Percentiles rank a stretch among this genome's conserved stretches.
phyloP scores from a whole-genome alignment of 768 basidiomycete species.

The Strobilomyces echinocephalus region DNA sequence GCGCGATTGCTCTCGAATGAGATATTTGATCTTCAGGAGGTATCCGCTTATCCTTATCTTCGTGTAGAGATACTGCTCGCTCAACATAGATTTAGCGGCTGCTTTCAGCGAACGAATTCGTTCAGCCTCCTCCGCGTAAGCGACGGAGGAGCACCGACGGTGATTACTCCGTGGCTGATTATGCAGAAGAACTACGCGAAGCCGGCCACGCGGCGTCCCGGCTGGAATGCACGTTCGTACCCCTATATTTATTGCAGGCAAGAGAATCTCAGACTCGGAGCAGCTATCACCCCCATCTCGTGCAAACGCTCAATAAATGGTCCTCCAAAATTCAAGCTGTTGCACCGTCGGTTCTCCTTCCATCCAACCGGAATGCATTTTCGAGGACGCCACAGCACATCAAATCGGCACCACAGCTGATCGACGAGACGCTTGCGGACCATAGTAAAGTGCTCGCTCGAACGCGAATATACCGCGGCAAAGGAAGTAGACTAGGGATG shows the following conservation, averaged over 20 bases:
- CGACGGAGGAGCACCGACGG: constrained; percentile 40
- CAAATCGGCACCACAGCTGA: constrained; percentile 67
- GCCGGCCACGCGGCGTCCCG: constrained; percentile 38
- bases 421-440: constrained; percentile 68
- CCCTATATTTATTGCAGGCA: background rate
- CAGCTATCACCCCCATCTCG: constrained; percentile 63
- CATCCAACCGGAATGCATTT: constrained; percentile 69
- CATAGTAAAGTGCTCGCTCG: constrained; percentile 55
- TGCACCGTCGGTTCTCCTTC: constrained; percentile 68
- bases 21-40: constrained; percentile 65
- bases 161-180: constrained; percentile 5
- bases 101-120: constrained; percentile 43
- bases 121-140: constrained; percentile 52
- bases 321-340: constrained; percentile 94
- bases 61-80: constrained; percentile 4
- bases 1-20: constrained; percentile 60
- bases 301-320: constrained; percentile 89
- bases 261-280: constrained; percentile 2
- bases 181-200: constrained; percentile 34
- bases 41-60: constrained; percentile 28
- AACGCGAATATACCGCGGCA: constrained; percentile 55
- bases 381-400: constrained; percentile 49
- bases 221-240: constrained; percentile 52
- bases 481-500: constrained; percentile 40
- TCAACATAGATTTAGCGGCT: constrained; percentile 36